Conservation (phyloP, 768 basidiomycete species). For the Fomitopsis serialis region DNA sequence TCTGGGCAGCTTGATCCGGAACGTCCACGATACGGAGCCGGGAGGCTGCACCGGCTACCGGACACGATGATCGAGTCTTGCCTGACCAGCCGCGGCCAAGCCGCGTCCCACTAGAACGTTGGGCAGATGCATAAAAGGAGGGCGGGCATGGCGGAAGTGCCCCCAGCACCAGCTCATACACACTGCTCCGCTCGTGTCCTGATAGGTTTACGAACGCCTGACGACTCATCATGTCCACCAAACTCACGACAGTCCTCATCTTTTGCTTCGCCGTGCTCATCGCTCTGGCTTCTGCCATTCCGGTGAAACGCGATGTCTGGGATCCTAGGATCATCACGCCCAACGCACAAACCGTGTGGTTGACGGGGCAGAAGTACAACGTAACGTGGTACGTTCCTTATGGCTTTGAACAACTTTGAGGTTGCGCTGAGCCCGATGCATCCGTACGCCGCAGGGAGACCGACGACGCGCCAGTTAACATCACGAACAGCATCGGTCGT, state of each 20-base stretch:
- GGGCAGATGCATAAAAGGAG: too few species aligned
- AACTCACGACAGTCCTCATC: conserved; percentile 15
- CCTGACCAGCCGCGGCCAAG: too few species aligned
- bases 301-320: conserved; percentile 38
- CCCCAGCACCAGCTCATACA: too few species aligned
- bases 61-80: too few species aligned
- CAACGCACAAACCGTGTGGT: conserved; percentile 36
- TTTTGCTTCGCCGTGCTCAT: conserved; percentile 17
- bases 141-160: too few species aligned
- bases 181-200: too few species aligned
- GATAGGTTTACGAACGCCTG: too few species aligned
- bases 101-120: too few species aligned
- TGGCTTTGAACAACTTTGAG: neutral
- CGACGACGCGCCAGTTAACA: conserved; percentile 31
- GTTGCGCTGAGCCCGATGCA: neutral
- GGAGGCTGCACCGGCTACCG: too few species aligned
- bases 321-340: conserved; percentile 44
- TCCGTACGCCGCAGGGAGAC: conserved; percentile 28
- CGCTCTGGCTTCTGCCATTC: conserved; percentile 24
- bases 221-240: conserved; percentile 5
- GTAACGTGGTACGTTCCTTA: conserved; percentile 43
- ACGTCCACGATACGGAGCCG: too few species aligned
- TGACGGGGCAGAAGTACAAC: conserved; percentile 35
- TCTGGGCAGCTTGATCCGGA: too few species aligned
- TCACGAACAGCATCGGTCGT: conserved; percentile 31